Evolutionary conservation across 1,139 yeast species (phyloP).

Genomic region (Geotrichum europaeum): DNA sequence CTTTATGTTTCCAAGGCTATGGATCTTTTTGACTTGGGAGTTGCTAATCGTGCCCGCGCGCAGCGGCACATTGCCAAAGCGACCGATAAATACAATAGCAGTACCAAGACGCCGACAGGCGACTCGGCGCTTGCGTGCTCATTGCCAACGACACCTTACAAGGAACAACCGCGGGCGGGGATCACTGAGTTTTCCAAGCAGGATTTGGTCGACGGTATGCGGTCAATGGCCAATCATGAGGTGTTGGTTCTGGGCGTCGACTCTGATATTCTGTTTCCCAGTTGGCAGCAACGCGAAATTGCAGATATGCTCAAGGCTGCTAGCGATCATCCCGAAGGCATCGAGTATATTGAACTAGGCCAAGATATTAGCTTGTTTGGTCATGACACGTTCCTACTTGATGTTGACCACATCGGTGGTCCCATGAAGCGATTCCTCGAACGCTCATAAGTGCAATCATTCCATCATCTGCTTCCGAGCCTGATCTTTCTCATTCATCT

Average conservation of each 20-base stretch:
- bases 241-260: slow-evolving; percentile 83
- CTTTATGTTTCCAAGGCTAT: slow-evolving; percentile 85
- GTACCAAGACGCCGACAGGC: neutral
- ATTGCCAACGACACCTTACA: slow-evolving; percentile 52
- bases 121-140: slow-evolving; percentile 27
- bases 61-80: neutral
- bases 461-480: neutral
- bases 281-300: slow-evolving; percentile 89
- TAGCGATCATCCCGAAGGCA: slow-evolving; percentile 4
- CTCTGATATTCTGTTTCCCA: slow-evolving; percentile 85
- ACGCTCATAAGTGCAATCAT: neutral
- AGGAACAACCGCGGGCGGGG: slow-evolving; percentile 40
- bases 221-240: slow-evolving; percentile 55
- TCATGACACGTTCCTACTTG: slow-evolving; percentile 82
- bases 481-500: neutral
- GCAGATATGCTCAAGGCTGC: slow-evolving; percentile 49
- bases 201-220: slow-evolving; percentile 64
- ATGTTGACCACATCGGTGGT: slow-evolving; percentile 70
- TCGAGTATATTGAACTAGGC: slow-evolving; percentile 63
- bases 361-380: slow-evolving; percentile 76
- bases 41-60: slow-evolving; percentile 7
- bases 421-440: slow-evolving; percentile 63
- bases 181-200: slow-evolving; percentile 20
- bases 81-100: neutral
- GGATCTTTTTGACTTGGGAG: slow-evolving; percentile 87